These are phyloP conservation scores for Verticillium longisporum DNA, from an alignment of 2,329 filamentous ascomycete genomes.

Conservation along the genomic window DNA sequence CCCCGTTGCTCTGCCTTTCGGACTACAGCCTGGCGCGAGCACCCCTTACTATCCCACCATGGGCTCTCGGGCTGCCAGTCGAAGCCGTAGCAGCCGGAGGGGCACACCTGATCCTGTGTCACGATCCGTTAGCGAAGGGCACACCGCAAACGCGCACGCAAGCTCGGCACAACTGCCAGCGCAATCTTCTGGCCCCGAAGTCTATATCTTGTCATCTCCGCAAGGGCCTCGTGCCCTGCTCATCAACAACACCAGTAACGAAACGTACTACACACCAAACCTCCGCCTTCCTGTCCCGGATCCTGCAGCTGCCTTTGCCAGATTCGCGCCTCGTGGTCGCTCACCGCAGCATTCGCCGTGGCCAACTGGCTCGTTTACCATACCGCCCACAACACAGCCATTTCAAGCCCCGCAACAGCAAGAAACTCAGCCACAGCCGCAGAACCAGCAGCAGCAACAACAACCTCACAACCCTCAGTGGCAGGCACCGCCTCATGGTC, in stretches of 20 bases:
- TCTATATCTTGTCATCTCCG: constrained; percentile 56
- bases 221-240: constrained; percentile 52
- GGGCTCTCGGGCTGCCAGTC: constrained; percentile 33
- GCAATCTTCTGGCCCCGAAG: constrained; percentile 32
- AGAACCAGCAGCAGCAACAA: constrained; percentile 17
- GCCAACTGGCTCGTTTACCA: constrained; percentile 4
- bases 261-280: constrained; percentile 45
- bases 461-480: constrained; percentile 13
- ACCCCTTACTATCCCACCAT: constrained; percentile 28
- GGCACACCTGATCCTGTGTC: constrained; percentile 36
- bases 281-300: constrained; percentile 7
- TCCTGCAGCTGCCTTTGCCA: constrained; percentile 1
- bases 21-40: constrained; percentile 29
- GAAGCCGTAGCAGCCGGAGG: constrained; percentile 35
- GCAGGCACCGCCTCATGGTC: constrained; percentile 16
- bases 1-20: constrained; percentile 23
- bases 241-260: constrained; percentile 40
- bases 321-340: constrained; percentile 2
- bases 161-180: constrained; percentile 16
- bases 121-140: constrained; percentile 20
- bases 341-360: constrained; percentile 7
- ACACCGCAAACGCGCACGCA: constrained; percentile 9
- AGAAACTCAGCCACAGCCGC: constrained; percentile 12
- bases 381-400: constrained; percentile 1
- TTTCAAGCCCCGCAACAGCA: constrained; percentile 4